Percentiles rank a stretch among this genome's conserved stretches.
Evolutionary conservation across 306 rosid genomes (phyloP).

Genomic region (Purshia tridentata): DNA sequence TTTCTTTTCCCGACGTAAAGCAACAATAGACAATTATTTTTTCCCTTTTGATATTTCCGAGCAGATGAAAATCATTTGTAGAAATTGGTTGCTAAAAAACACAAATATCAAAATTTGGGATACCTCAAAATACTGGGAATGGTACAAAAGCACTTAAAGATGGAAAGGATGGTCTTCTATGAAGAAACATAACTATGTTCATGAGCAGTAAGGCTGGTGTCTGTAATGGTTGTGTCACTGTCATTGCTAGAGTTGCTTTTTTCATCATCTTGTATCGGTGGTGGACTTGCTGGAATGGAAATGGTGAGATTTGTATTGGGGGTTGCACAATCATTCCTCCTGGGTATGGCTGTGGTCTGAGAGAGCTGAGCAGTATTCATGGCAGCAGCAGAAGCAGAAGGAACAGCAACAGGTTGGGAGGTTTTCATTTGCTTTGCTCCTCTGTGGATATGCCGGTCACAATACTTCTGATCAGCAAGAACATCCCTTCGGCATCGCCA

Average conservation of each 20-base stretch:
- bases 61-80: neutral
- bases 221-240: constrained; percentile 63
- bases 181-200: constrained; percentile 41
- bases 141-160: too few relatives aligned
- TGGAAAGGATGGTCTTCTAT: constrained; percentile 11
- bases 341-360: constrained; percentile 14
- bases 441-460: constrained; percentile 72
- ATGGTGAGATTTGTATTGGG: constrained; percentile 66
- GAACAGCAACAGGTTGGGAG: constrained; percentile 26
- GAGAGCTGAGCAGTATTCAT: constrained; percentile 27
- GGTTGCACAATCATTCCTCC: constrained; percentile 23
- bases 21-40: neutral
- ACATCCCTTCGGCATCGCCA: constrained; percentile 73
- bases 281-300: constrained; percentile 47
- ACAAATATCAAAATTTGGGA: neutral
- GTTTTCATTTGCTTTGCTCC: constrained; percentile 53
- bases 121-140: neutral
- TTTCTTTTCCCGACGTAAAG: neutral
- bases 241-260: constrained; percentile 42
- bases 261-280: constrained; percentile 27
- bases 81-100: neutral
- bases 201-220: constrained; percentile 41
- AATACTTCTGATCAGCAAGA: constrained; percentile 67
- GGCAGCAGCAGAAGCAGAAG: constrained; percentile 27
- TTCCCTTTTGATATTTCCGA: neutral